Evolutionary conservation across 352 stramenopile species (phyloP), one percentile per base, ranked within the genome.

Genomic region (Globisporangium spinosum): DNA sequence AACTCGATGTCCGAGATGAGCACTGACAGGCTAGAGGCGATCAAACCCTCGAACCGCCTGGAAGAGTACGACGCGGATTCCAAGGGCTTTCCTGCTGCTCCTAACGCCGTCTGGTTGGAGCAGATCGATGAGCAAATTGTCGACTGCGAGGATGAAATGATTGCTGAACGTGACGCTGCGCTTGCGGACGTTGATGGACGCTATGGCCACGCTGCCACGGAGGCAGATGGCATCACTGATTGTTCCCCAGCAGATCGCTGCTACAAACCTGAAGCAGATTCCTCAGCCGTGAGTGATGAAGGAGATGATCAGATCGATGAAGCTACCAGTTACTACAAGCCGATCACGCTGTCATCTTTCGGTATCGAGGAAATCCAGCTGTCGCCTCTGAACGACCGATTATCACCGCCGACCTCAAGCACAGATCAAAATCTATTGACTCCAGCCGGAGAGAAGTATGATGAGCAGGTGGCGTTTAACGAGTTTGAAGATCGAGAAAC

Each of bases 361-460:
- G 78, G 78, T 3, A 89, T 83, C 35, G 53, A 75, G 8, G 77
- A 85, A 63, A 34, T 87, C 15, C 69, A 83, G 54, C 22, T 85
- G 2, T 87, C 80, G 34, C 76, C 78, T 12, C 15, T 76, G 43
- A 58, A 40, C 29, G 69, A 61, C 9, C 9, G 17, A 15, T 2
- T 43, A 17, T 45, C 59, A 22, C 49, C 43, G 40, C 25, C 38
- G 5, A 8, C 43, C 20, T 13, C 43, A 58, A 38, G 17, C 17
- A 22, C 43, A 20, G 17, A 51, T 51, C 43, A 23, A 51, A 20
- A 22, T 22, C 20, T 12, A 23, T 20, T 23, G 43, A 23, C 5
- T 38, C 40, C 32, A 45, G 27, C 25, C 6, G 2, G 27, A 45
- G 27, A 34, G 40, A 20, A 47, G 12, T 17, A n/a, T 45, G 55